Percentiles rank a stretch among this genome's conserved stretches.
phyloP scores from a whole-genome alignment of 2,329 filamentous ascomycete species.

The Macrophomina phaseolina region DNA sequence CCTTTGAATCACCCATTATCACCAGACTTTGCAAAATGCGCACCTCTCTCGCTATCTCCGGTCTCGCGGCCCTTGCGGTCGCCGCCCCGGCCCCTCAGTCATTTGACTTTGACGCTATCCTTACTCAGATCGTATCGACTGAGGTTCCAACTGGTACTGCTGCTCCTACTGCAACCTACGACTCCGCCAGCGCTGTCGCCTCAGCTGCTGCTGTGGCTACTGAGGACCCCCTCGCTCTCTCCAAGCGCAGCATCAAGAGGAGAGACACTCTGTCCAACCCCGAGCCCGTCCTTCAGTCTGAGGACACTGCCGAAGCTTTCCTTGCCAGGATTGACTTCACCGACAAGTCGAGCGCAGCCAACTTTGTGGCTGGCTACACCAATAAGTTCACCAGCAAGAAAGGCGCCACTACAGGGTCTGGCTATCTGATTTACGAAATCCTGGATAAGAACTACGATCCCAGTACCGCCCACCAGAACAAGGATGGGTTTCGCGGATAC shows the following conservation, averaged over 20 bases:
- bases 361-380: not conserved
- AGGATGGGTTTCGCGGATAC: constrained; percentile 19
- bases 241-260: not conserved
- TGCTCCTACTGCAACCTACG: constrained; percentile 33
- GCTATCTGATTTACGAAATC: constrained; percentile 29
- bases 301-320: not conserved
- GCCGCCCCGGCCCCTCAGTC: constrained; percentile 31
- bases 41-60: not conserved
- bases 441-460: not conserved
- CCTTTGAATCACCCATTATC: not conserved
- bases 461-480: not conserved
- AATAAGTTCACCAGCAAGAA: constrained; percentile 25
- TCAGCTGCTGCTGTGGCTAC: constrained; percentile 25
- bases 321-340: not conserved
- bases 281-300: too few species aligned
- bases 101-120: constrained; percentile 40
- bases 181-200: constrained; percentile 34
- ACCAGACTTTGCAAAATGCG: constrained; percentile 3
- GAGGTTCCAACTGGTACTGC: constrained; percentile 34
- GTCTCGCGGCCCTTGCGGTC: not conserved
- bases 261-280: not conserved
- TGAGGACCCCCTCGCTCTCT: not conserved
- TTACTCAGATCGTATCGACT: constrained; percentile 34
- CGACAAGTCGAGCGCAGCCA: not conserved
- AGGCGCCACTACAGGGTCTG: constrained; percentile 27